A percentile compares a stretch with the other conserved stretches of the same genome.
phyloP scores from a whole-genome alignment of 768 basidiomycete genomes.

The Macrolepiota albuminosa region DNA sequence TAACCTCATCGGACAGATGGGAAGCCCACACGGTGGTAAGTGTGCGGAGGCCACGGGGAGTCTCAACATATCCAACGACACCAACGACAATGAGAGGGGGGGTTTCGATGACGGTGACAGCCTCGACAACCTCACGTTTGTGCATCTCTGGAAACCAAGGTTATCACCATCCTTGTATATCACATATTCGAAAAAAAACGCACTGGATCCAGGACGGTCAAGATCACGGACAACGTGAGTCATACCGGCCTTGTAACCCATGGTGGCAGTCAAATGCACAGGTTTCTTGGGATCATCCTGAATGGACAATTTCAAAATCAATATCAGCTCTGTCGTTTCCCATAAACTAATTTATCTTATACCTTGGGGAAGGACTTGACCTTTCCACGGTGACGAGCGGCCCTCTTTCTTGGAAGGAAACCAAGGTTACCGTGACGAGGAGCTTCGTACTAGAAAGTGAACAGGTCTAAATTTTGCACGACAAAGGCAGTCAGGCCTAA shows the following conservation, averaged over 20 bases:
- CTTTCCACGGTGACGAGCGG: slow-evolving; percentile 97
- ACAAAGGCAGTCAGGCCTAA: slow-evolving; percentile 10
- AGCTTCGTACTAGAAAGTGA: slow-evolving; percentile 77
- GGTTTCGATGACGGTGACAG: slow-evolving; percentile 92
- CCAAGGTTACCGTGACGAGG: slow-evolving; percentile 98
- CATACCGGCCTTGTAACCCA: slow-evolving; percentile 99
- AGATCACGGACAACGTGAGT: slow-evolving; percentile 99
- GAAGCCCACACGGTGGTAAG: slow-evolving; percentile 99
- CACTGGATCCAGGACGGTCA: slow-evolving; percentile 98
- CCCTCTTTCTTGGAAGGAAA: slow-evolving; percentile 94
- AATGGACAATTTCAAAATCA: background rate
- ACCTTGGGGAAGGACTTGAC: slow-evolving; percentile 99
- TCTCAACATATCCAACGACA: slow-evolving; percentile 99
- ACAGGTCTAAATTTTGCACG: background rate
- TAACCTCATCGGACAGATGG: slow-evolving; percentile 96
- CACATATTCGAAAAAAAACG: slow-evolving; percentile 34
- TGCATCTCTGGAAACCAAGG: slow-evolving; percentile 78
- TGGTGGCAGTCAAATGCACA: slow-evolving; percentile 94
- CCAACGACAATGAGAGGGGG: slow-evolving; percentile 96
- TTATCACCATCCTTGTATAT: background rate
- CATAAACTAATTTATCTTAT: slow-evolving; percentile 17
- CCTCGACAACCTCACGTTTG: slow-evolving; percentile 99
- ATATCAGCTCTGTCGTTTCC: background rate
- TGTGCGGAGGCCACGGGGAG: slow-evolving; percentile 96
- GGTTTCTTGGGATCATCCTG: slow-evolving; percentile 99